Conservation (phyloP, 2,329 filamentous ascomycete species). For the Aspergillus persii region DNA sequence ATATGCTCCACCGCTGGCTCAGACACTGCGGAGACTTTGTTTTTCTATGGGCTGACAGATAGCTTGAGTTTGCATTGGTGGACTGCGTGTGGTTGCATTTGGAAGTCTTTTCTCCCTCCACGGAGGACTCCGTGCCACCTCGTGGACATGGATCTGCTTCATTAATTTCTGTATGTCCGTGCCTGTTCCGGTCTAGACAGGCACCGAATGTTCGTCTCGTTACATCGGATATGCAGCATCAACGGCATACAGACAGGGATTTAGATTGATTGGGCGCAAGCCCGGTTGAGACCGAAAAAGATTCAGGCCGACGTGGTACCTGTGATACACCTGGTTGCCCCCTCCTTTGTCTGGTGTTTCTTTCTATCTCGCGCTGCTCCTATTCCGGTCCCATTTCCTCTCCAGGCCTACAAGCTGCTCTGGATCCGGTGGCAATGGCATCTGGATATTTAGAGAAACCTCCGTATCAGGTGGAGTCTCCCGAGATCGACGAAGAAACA, state of each 20-base stretch:
- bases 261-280: not conserved
- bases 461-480: not conserved
- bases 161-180: too few relatives aligned
- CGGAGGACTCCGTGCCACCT: too few relatives aligned
- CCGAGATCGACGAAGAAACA: constrained; percentile 12
- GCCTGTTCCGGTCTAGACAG: not conserved
- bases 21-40: rapidly evolving
- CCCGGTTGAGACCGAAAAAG: not conserved
- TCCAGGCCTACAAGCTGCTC: too few relatives aligned
- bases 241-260: not conserved
- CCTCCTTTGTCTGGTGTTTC: not conserved
- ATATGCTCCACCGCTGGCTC: not conserved
- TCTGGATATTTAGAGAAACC: constrained; percentile 1
- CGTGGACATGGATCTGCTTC: too few relatives aligned
- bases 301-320: not conserved
- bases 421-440: too few relatives aligned
- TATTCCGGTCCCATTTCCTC: too few relatives aligned
- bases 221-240: not conserved
- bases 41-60: not conserved
- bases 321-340: not conserved
- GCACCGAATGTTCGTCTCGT: not conserved
- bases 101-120: too few relatives aligned
- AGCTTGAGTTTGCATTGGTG: not conserved
- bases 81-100: too few relatives aligned
- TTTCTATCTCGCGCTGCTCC: not conserved